Percentiles rank a stretch among this genome's conserved stretches.
Evolutionary conservation across 306 rosid genomes (phyloP).

Genomic region (Dryas drummondii): DNA sequence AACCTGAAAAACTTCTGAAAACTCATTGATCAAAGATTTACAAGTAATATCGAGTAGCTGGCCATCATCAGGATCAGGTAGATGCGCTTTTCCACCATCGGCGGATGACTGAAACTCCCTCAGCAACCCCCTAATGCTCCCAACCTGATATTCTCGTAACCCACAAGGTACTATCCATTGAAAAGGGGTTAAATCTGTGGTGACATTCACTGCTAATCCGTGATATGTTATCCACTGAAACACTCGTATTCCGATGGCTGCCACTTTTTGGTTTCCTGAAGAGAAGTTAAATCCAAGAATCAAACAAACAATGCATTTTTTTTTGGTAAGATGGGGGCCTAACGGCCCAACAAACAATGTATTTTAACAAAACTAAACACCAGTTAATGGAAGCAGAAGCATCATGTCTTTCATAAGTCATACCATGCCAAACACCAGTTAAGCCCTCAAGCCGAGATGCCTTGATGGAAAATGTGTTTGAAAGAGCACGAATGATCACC

Average conservation of each 20-base stretch:
- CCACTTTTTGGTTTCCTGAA: slow-evolving; percentile 79
- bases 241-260: slow-evolving; percentile 69
- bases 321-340: too few species aligned
- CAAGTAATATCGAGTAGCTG: slow-evolving; percentile 47
- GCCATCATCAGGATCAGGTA: slow-evolving; percentile 27
- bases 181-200: slow-evolving; percentile 61
- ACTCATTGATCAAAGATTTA: slow-evolving; percentile 54
- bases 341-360: not conserved
- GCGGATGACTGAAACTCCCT: slow-evolving; percentile 26
- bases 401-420: slow-evolving; percentile 9
- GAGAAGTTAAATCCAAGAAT: not conserved
- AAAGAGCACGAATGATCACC: slow-evolving; percentile 71
- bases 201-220: slow-evolving; percentile 72
- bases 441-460: slow-evolving; percentile 71
- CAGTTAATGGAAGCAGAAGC: not conserved
- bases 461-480: slow-evolving; percentile 63
- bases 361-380: too few species aligned
- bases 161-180: slow-evolving; percentile 72
- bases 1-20: slow-evolving; percentile 58
- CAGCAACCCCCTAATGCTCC: slow-evolving; percentile 58
- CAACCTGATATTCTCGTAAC: slow-evolving; percentile 54
- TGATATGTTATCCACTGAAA: slow-evolving; percentile 67
- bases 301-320: not conserved
- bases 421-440: slow-evolving; percentile 94
- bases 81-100: slow-evolving; percentile 15